Conservation (phyloP, 306 rosid species). For the Adenanthera pavonina region DNA sequence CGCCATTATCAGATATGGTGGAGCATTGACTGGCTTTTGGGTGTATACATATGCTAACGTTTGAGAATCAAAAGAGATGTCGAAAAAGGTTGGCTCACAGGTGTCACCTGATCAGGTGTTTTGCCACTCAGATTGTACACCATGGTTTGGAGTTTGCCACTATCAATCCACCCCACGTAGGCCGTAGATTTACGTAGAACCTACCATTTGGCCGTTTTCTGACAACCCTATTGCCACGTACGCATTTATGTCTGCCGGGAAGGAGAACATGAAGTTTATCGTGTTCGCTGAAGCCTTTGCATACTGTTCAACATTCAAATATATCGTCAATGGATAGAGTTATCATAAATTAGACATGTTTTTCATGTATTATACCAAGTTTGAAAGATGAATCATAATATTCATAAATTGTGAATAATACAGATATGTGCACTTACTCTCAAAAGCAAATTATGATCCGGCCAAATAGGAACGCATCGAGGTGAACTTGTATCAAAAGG, state of each 20-base stretch:
- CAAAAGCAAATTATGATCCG: conserved; percentile 21
- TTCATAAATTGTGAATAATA: too few species aligned
- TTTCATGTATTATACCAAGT: too few species aligned
- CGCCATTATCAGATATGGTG: not conserved
- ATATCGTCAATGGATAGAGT: too few species aligned
- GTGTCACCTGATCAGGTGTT: not conserved
- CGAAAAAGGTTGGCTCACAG: not conserved
- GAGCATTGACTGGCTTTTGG: not conserved
- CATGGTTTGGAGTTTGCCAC: not conserved
- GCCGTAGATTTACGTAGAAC: not conserved
- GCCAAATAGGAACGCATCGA: conserved; percentile 31
- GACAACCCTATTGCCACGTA: not conserved
- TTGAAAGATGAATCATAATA: too few species aligned
- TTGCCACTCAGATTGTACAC: not conserved
- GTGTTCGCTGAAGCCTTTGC: not conserved
- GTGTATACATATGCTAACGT: not conserved
- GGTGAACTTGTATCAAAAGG: conserved; percentile 34
- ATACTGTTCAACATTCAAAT: not conserved
- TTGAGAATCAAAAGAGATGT: not conserved
- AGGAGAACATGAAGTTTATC: not conserved
- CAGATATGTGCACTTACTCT: conserved; percentile 13
- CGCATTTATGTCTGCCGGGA: not conserved
- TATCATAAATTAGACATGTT: too few species aligned
- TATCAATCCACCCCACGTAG: not conserved
- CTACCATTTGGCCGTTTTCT: not conserved